phyloP scores from a whole-genome alignment of 371 early-diverging fungal species.

The Blakeslea trispora region DNA sequence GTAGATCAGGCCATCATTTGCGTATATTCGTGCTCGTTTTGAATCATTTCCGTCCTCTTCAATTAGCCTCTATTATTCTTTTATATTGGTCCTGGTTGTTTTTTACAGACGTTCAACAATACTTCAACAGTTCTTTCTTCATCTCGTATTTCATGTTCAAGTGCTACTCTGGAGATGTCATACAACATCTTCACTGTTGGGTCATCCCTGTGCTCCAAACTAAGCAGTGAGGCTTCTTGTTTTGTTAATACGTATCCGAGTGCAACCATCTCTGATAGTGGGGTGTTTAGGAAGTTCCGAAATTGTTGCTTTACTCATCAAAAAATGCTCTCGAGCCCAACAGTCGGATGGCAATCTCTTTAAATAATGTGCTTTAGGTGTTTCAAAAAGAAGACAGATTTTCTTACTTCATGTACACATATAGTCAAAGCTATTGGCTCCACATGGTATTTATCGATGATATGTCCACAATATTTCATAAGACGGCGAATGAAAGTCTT shows the following conservation, averaged over 20 bases:
- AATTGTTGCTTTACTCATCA: conserved; percentile 8
- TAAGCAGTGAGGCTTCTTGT: conserved; percentile 19
- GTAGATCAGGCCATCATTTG: conserved; percentile 18
- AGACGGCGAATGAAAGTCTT: conserved; percentile 38
- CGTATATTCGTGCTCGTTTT: conserved; percentile 11
- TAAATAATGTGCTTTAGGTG: conserved; percentile 3
- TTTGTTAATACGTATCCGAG: conserved; percentile 17
- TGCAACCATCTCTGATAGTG: conserved; percentile 20
- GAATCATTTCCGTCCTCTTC: conserved; percentile 5
- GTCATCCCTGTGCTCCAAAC: conserved; percentile 21
- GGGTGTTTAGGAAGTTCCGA: conserved; percentile 6
- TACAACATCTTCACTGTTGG: conserved; percentile 20
- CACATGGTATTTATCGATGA: conserved; percentile 17
- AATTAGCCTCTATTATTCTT: conserved; percentile 14
- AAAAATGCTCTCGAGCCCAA: background rate
- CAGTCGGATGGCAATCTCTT: background rate
- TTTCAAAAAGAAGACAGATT: conserved; percentile 11
- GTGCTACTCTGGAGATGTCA: conserved; percentile 12
- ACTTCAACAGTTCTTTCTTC: conserved; percentile 16
- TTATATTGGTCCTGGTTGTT: conserved; percentile 15
- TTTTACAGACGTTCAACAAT: conserved; percentile 14
- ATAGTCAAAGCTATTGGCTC: conserved; percentile 20
- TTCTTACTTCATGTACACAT: conserved; percentile 3
- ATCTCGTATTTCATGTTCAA: conserved; percentile 20
- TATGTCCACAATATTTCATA: conserved; percentile 22